A percentile compares a stretch with the other conserved stretches of the same genome.
These are phyloP conservation scores for Cardamine occulta DNA, from an alignment of 345 rosid genomes.

Conservation along the genomic window DNA sequence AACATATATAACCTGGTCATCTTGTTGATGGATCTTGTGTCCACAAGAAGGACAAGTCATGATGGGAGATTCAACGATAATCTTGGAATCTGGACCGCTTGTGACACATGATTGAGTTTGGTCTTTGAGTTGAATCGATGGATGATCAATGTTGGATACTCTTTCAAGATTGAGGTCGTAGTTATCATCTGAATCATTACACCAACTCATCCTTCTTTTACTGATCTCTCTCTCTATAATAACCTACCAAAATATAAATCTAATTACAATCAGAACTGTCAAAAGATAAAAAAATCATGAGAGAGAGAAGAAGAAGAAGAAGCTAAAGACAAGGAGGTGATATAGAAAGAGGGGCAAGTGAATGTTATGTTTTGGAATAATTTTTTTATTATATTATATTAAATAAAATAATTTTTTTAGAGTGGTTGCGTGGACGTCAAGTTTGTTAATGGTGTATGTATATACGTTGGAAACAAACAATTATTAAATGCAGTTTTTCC, in stretches of 20 bases:
- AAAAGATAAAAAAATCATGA: slow-evolving; percentile 18
- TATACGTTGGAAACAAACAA: slow-evolving; percentile 46
- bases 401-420: slow-evolving; percentile 8
- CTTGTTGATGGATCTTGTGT: slow-evolving; percentile 50
- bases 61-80: slow-evolving; percentile 23
- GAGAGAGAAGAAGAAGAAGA: neutral
- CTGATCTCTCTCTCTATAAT: slow-evolving; percentile 25
- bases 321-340: slow-evolving; percentile 34
- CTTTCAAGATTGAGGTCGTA: slow-evolving; percentile 43
- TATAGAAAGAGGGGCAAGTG: slow-evolving; percentile 38
- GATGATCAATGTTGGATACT: slow-evolving; percentile 39
- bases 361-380: slow-evolving; percentile 29
- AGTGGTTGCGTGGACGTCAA: slow-evolving; percentile 80
- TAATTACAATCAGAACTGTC: slow-evolving; percentile 26
- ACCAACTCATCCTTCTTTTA: slow-evolving; percentile 61
- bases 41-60: slow-evolving; percentile 83
- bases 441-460: slow-evolving; percentile 56
- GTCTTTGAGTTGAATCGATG: slow-evolving; percentile 39
- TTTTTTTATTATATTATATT: slow-evolving; percentile 8
- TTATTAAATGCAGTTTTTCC: slow-evolving; percentile 33
- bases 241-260: slow-evolving; percentile 24
- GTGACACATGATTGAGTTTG: slow-evolving; percentile 42
- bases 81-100: slow-evolving; percentile 41
- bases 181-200: slow-evolving; percentile 54
- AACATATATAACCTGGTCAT: slow-evolving; percentile 61